A percentile compares a stretch with the other conserved stretches of the same genome.
Conservation (phyloP, 768 basidiomycete genomes). For the Trametes cubensis region DNA sequence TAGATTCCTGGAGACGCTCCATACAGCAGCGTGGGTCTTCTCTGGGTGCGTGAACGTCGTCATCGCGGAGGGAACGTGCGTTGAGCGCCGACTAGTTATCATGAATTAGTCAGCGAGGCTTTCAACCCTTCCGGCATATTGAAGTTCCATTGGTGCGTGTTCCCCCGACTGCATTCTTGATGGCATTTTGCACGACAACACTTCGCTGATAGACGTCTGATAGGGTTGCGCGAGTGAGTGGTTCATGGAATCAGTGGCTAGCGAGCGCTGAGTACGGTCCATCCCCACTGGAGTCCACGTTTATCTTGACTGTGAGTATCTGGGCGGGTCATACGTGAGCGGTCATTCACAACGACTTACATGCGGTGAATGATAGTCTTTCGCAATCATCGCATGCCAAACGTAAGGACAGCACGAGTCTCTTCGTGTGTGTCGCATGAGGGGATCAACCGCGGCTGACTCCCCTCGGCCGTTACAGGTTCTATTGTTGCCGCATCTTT, state of each 20-base stretch:
- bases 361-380: background rate
- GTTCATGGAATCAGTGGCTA: background rate
- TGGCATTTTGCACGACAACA: background rate
- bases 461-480: background rate
- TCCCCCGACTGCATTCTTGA: no score
- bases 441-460: background rate
- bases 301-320: background rate
- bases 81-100: background rate
- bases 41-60: background rate
- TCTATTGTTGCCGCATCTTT: background rate
- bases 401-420: background rate
- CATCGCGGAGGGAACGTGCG: no score
- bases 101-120: background rate
- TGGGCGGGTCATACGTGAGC: background rate
- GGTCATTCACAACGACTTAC: background rate
- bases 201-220: background rate
- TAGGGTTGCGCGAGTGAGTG: background rate
- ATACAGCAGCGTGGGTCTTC: conserved; percentile 1
- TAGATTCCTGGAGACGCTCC: background rate
- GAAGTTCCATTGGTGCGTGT: background rate
- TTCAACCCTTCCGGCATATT: background rate
- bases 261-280: background rate
- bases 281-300: background rate
- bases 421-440: no score
- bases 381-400: background rate